Percentiles rank a stretch among this genome's conserved stretches.
phyloP scores from a whole-genome alignment of 192 early-diverging fungal species.

The Obelidium mucronatum region DNA sequence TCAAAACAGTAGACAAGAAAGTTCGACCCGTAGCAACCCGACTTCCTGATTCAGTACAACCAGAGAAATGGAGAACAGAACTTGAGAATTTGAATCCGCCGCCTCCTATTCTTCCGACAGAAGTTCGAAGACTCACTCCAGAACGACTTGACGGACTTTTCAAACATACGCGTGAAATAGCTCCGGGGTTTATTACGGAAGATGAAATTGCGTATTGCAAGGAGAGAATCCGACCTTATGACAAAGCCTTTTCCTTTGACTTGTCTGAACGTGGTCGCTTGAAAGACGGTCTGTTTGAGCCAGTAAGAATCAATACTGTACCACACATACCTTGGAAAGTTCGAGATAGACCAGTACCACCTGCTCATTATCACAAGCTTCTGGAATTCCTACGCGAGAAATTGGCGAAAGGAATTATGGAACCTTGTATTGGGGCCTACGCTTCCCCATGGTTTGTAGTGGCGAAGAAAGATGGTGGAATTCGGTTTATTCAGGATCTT shows the following conservation, averaged over 20 bases:
- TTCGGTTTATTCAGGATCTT: conserved; percentile 1
- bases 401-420: neutral
- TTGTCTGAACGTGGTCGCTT: neutral
- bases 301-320: neutral
- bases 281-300: neutral
- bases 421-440: neutral
- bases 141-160: neutral
- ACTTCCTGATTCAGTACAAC: neutral
- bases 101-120: neutral
- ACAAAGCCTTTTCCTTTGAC: neutral
- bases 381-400: neutral
- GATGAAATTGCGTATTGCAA: neutral
- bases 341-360: neutral
- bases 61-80: neutral
- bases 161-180: neutral
- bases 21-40: neutral
- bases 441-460: conserved; percentile 2
- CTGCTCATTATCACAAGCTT: neutral
- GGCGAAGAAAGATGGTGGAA: neutral
- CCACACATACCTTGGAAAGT: neutral
- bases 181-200: neutral
- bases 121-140: neutral
- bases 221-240: neutral
- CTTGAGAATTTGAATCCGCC: neutral
- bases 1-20: neutral